phyloP scores from a whole-genome alignment of 2,329 filamentous ascomycete species.

The Tolypocladium pustulatum region DNA sequence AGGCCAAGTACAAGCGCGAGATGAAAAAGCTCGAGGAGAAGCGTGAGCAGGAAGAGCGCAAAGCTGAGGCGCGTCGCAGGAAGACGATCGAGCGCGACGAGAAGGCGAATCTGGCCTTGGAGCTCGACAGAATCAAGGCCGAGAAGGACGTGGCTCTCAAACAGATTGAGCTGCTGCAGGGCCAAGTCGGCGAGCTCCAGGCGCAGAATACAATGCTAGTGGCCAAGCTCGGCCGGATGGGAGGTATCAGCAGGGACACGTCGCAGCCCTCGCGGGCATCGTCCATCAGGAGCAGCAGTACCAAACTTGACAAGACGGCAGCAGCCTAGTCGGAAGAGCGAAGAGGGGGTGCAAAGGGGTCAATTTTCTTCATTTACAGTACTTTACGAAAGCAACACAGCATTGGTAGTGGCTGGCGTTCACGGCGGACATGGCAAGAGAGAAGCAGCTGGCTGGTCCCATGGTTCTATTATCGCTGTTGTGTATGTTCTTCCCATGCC shows the following conservation, averaged over 20 bases:
- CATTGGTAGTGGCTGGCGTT: neutral
- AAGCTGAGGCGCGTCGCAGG: slow-evolving; percentile 38
- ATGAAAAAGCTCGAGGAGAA: slow-evolving; percentile 54
- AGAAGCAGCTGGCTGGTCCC: neutral
- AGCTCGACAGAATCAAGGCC: slow-evolving; percentile 39
- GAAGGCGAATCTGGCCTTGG: slow-evolving; percentile 33
- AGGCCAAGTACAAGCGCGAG: slow-evolving; percentile 56
- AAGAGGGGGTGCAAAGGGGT: neutral
- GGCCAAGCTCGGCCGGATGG: slow-evolving; percentile 37
- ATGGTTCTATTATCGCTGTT: neutral
- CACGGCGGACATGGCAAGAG: neutral
- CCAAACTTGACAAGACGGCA: neutral
- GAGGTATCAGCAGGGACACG: slow-evolving; percentile 22
- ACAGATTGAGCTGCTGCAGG: slow-evolving; percentile 43
- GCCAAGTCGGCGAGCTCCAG: slow-evolving; percentile 47
- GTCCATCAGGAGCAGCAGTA: slow-evolving; percentile 1
- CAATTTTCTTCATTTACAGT: neutral
- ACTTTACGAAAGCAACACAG: neutral
- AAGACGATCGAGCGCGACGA: slow-evolving; percentile 46
- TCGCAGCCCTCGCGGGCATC: neutral
- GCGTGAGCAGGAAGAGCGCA: slow-evolving; percentile 50
- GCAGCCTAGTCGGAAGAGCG: neutral
- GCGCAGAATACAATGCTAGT: slow-evolving; percentile 49
- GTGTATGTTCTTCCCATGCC: slow-evolving; percentile 2
- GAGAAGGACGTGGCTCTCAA: slow-evolving; percentile 42